Evolutionary conservation across 23 red algal species (phyloP).

Genomic region (Gracilaria caudata): DNA sequence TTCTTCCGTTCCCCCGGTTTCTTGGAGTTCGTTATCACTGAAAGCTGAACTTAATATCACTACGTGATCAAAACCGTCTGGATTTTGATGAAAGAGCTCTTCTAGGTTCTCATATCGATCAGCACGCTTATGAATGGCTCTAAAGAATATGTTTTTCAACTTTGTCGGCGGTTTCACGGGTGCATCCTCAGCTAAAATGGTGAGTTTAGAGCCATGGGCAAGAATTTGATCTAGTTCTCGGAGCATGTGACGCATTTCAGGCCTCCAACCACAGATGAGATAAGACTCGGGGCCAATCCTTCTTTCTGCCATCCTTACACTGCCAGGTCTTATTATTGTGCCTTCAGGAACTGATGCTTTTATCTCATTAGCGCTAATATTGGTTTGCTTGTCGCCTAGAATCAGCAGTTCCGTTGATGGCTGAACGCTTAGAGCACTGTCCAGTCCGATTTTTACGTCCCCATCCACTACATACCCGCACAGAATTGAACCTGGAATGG

Average conservation of each 20-base stretch:
- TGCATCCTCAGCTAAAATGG: slow-evolving; percentile 59
- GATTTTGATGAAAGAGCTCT: slow-evolving; percentile 16
- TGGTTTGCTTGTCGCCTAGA: not conserved
- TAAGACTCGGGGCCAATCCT: slow-evolving; percentile 42
- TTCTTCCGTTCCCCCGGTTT: slow-evolving; percentile 33
- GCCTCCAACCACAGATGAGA: slow-evolving; percentile 76
- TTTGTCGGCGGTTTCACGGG: slow-evolving; percentile 9
- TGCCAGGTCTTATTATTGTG: not conserved
- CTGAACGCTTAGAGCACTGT: not conserved
- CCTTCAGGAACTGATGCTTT: not conserved
- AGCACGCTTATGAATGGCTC: slow-evolving; percentile 16
- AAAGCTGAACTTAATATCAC: slow-evolving; percentile 55
- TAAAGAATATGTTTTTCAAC: slow-evolving; percentile 45
- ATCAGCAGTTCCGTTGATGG: slow-evolving; percentile 50
- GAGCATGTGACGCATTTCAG: slow-evolving; percentile 60
- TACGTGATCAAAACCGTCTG: slow-evolving; percentile 56
- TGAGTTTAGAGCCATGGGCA: slow-evolving; percentile 51
- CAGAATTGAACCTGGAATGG: slow-evolving; percentile 64
- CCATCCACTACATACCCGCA: slow-evolving; percentile 42
- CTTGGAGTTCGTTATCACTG: slow-evolving; percentile 8
- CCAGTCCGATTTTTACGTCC: slow-evolving; percentile 4
- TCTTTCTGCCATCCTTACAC: not conserved
- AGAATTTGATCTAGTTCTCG: slow-evolving; percentile 61
- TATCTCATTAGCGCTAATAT: not conserved
- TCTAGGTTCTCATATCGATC: slow-evolving; percentile 63